Evolutionary conservation across 192 early-diverging fungal species (phyloP), one percentile per base, ranked within the genome.

Genomic region (Linderina pennispora): DNA sequence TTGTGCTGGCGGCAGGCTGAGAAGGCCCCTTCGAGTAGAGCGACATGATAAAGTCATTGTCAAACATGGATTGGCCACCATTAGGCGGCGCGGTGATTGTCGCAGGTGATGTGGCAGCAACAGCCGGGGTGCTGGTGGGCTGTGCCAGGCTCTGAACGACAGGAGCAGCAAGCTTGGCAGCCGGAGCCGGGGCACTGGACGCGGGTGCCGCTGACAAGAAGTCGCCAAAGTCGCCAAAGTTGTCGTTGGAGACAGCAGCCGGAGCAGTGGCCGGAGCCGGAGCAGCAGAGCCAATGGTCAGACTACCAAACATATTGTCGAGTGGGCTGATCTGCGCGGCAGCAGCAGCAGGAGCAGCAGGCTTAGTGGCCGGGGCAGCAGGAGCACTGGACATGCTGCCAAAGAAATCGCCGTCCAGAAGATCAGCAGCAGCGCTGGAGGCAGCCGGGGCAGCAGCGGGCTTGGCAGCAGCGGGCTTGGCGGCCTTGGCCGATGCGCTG

Each of bases 211-310:
- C 55, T n/a, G 68, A 66, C 21, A 66, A 34, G 33, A 66, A 65
- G 26, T 69, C 73, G 31, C 73, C 66, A 57, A 77, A 77, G 23
- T 71, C 74, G 22, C 63, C 74, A 58, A 76, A 76, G 19, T 62
- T 32, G 33, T 77, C 75, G 26, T 65, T 44, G 18, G 48, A 22
- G 1, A 44, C 43, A 16, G 57, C 33, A 7, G 61, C 35, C 1
- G 43, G 38, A 1, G 40, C 43, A 14, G 67, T 10, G 16, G 44
- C 23, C 16, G 55, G 36, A 6, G 53, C 8, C 3, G 62, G 16
- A 11, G 32, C 28, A 6, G 53, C 19, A 31, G 55, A 21, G 13
- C 21, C 10, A 4, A 63, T 38, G 8, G 68, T 67, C 36, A 67
- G 24, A 6, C 48, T 52, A 15, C 58, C 64, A 14, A 74, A 26